These are phyloP conservation scores for Heteromeles arbutifolia DNA, from an alignment of 306 rosid species.

Conservation along the genomic window DNA sequence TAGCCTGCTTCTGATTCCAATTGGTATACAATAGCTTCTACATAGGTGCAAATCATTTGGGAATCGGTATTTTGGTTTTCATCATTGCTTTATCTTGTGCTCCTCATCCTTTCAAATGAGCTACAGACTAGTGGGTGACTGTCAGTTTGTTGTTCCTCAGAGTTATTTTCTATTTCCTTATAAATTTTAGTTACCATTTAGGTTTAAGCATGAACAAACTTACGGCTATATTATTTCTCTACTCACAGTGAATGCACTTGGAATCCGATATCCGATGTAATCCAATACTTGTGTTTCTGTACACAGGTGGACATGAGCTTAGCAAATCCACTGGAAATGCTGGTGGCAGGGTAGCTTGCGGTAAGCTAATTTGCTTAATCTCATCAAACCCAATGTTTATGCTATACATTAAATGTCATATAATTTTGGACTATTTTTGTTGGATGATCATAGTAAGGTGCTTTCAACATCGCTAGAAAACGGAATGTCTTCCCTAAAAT, in stretches of 20 bases:
- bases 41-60: background rate
- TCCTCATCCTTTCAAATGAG: background rate
- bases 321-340: conserved; percentile 97
- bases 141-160: background rate
- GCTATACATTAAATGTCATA: background rate
- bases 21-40: background rate
- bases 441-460: background rate
- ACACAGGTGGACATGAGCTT: conserved; percentile 87
- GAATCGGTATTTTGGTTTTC: background rate
- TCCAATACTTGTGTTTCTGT: background rate
- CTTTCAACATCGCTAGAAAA: background rate
- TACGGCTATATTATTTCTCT: background rate
- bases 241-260: background rate
- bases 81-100: background rate
- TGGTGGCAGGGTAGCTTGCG: conserved; percentile 92
- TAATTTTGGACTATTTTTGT: background rate
- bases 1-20: background rate
- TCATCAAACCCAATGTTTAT: background rate
- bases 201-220: background rate
- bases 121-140: background rate
- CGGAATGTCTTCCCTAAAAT: background rate
- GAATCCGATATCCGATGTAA: background rate
- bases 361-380: conserved; percentile 31
- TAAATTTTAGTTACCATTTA: no score
- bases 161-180: background rate